Base-by-base conservation (phyloP, 2,329 filamentous ascomycete genomes). In the Incumbomyces delicatus region DNA sequence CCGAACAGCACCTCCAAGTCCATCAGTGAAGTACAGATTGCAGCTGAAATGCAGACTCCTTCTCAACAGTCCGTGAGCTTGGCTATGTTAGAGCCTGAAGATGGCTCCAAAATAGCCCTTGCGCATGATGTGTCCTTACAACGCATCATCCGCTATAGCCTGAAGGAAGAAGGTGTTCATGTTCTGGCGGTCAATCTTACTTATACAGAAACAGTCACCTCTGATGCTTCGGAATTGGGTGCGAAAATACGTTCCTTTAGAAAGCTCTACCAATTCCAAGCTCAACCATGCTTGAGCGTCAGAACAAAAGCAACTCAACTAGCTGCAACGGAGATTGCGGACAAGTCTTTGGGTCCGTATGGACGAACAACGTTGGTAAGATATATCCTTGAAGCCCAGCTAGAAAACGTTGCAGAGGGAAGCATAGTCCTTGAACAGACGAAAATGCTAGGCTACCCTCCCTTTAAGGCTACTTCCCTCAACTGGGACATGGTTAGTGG, bases 241-340 rank as follows among this genome's bases (percentile, higher is more conserved):
- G 75, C 74, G 3, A 77, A 87, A 41, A 83, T 85, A 32, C 74
- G 92, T 50, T 94, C 87, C 8, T 96, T 96, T 62, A 75, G 90
- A 55, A 96, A 96, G 68, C 70, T 98, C 50, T 98, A 96, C 65
- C 92, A 96, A 64, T 98, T 98, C 61, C 82, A 94, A 46, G 92
- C 89, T 61, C 90, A 94, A 69, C 80, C 87, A 33, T 85, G 88
- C 50, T 71, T 98, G 55, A 87, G 89, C 53, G 90, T 98, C 49
- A 75, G 90, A 53, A 95, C 90, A 1, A 98, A 96, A 64, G 78
- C 87, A 2, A 85, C 85, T 2, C 74, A 80, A 43, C 61, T 87
- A 47, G 60, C 73, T 35, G 63, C 69, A 2, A 57, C 67, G 10
- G 67, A 63, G 42, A 66, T 68, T 16, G 64, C 68, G n/a, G 68